Evolutionary conservation across 139 green algal genomes (phyloP).

Genomic region (Monoraphidium neglectum): DNA sequence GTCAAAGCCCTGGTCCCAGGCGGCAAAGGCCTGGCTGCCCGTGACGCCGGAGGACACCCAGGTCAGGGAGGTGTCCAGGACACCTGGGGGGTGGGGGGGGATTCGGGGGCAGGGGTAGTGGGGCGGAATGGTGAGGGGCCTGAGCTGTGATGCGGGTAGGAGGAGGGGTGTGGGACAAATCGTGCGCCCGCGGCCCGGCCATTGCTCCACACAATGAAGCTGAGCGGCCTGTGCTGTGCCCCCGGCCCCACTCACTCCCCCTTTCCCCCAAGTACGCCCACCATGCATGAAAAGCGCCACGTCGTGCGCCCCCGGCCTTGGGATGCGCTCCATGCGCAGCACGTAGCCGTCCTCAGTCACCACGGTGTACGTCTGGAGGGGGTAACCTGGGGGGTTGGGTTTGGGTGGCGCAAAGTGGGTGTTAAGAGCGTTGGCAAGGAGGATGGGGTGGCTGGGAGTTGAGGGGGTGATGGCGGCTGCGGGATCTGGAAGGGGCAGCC

Average conservation of each 20-base stretch:
- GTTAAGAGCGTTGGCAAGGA: no score
- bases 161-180: no score
- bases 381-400: no score
- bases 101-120: no score
- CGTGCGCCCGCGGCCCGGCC: neutral
- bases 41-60: slow-evolving; percentile 86
- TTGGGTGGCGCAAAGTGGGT: no score
- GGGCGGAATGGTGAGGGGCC: no score
- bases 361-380: slow-evolving; percentile 44
- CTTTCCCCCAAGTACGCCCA: neutral
- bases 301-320: slow-evolving; percentile 46
- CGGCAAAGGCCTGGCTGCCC: slow-evolving; percentile 85
- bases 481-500: no score
- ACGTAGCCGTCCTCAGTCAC: slow-evolving; percentile 74
- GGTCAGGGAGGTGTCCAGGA: slow-evolving; percentile 91
- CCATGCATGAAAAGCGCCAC: slow-evolving; percentile 86
- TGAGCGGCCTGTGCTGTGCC: neutral
- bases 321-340: slow-evolving; percentile 84
- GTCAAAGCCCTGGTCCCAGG: slow-evolving; percentile 90
- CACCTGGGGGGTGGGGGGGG: slow-evolving; percentile 7
- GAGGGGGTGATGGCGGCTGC: no score
- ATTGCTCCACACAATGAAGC: neutral
- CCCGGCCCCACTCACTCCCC: neutral
- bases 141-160: no score
- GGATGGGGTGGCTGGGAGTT: no score